Evolutionary conservation across 306 rosid genomes (phyloP), one percentile per base, ranked within the genome.

Genomic region (Quercus cerris): DNA sequence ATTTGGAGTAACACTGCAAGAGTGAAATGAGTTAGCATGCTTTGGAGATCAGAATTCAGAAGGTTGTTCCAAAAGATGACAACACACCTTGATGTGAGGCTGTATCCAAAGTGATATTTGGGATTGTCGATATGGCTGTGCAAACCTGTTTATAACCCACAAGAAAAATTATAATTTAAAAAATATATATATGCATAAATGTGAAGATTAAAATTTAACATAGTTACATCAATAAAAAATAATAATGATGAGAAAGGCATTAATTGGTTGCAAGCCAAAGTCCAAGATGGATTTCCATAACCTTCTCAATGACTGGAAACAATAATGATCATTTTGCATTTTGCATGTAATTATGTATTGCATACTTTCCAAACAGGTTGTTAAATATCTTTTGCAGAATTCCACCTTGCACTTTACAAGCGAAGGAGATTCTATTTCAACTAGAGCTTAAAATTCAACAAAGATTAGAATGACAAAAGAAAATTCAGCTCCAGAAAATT

Each of bases 121-220:
- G 30, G 30, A 28, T 28, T 35, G 41, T 35, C 41, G 8, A 35
- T 35, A 35, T 64, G 89, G 84, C 20, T 92, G 91, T 27, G 92
- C 55, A 91, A 94, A 92, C 89, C 98, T 94, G 89, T 35, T 72
- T 83, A 80, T 76, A 76, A 85, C 54, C 33, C 78, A 74, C 70
- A 78, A 71, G 41, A 76, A 62, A 59, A 85, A 61, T 56, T 64
- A 74, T 30, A 57, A 76, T 54, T 55, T 69, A 78, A 54, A 20
- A 70, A 78, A 64, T 23, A 5, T 23, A 5, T 23, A 75, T 28
- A 70, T 38, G 59, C 28, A 25, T 64, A 56, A 38, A 74, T 82
- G 72, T 63, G 25, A 59, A 57, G 12, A 30, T 56, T 73, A 59
- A 68, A 81, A 49, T 61, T 56, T 70, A 25, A 56, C 64, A 20